Evolutionary conservation across 2,329 filamentous ascomycete species (phyloP).

Genomic region (Colletotrichum cordylinicola): DNA sequence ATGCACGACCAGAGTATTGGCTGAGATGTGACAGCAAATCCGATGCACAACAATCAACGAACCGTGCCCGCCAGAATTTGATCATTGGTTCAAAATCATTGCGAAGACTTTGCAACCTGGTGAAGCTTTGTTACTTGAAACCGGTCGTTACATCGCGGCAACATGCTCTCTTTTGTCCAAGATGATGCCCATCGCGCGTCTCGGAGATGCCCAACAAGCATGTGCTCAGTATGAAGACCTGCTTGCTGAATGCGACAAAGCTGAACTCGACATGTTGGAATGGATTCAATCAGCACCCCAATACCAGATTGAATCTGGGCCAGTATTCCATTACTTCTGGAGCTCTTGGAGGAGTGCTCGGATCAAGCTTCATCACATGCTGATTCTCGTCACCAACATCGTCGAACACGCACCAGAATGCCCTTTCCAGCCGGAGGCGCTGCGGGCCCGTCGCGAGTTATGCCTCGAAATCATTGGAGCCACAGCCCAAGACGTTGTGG

Average conservation of each 20-base stretch:
- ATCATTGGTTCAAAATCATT: slow-evolving; percentile 39
- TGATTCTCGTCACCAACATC: slow-evolving; percentile 39
- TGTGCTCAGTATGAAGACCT: slow-evolving; percentile 11
- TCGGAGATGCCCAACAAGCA: not conserved
- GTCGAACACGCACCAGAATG: slow-evolving; percentile 34
- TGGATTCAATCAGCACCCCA: slow-evolving; percentile 31
- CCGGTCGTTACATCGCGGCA: not conserved
- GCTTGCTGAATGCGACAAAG: slow-evolving; percentile 28
- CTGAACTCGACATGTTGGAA: slow-evolving; percentile 33
- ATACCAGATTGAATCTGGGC: slow-evolving; percentile 21
- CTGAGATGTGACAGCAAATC: slow-evolving; percentile 36
- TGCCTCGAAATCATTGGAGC: slow-evolving; percentile 31
- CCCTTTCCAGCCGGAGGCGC: slow-evolving; percentile 27
- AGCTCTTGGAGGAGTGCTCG: slow-evolving; percentile 37
- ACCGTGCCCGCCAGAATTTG: slow-evolving; percentile 40
- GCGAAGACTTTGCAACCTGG: not conserved
- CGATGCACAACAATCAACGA: slow-evolving; percentile 36
- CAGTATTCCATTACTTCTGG: slow-evolving; percentile 30
- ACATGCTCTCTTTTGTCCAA: slow-evolving; percentile 8
- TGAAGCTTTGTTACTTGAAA: slow-evolving; percentile 3
- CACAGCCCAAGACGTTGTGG: slow-evolving; percentile 34
- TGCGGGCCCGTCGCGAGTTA: slow-evolving; percentile 32
- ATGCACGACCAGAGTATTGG: not conserved
- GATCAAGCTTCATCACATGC: slow-evolving; percentile 39
- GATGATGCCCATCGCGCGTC: not conserved